Base-by-base conservation (phyloP, 768 basidiomycete species). In the Lactarius indigo region DNA sequence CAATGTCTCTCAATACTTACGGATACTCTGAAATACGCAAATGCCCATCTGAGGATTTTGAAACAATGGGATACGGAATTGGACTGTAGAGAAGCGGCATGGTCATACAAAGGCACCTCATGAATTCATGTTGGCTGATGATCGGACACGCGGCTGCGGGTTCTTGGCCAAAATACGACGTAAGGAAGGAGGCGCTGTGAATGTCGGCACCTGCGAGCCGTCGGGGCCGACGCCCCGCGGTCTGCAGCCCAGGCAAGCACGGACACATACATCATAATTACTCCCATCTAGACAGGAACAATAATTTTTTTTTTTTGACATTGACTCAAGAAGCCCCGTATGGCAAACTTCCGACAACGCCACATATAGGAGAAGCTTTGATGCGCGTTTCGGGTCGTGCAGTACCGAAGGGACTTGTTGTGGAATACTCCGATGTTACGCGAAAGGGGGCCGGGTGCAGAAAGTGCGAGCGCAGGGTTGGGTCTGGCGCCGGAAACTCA, bases 291-390 rank as follows among this genome's bases (percentile, higher is more conserved):
- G 61, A 59, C 37, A 30, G 30, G 39, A 3, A 55, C 26, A 17
- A 31, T 26, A 31, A 18, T 33, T 18, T 35, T 35, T 57, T 52
- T 50, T 52, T 26, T 23, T 26, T 26, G 44, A 7, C 47, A 30
- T 12, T 26, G 33, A 66, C 26, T 57, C 20, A 39, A 57, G 60
- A 61, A 57, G 47, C 41, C 3, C 23, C 35, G 41, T 47, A 35
- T 41, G 52, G 39, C 35, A 64, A 42, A 33, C 20, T 26, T 54
- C 57, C 41, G 31, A 59, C 58, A 62, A 55, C 62, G 66, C 58
- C 63, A 39, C 42, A 59, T 64, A 64, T 63, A 15, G 33, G 37
- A 59, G 66, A 67, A 68, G 66, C 15, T 13, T n/a, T 42, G n/a
- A 26, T 37, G 39, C 33, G 35, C 28, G 12, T 37, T 28, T 59